phyloP scores from a whole-genome alignment of 1,284 basidiomycete genomes.

The Cryptococcus sp. region DNA sequence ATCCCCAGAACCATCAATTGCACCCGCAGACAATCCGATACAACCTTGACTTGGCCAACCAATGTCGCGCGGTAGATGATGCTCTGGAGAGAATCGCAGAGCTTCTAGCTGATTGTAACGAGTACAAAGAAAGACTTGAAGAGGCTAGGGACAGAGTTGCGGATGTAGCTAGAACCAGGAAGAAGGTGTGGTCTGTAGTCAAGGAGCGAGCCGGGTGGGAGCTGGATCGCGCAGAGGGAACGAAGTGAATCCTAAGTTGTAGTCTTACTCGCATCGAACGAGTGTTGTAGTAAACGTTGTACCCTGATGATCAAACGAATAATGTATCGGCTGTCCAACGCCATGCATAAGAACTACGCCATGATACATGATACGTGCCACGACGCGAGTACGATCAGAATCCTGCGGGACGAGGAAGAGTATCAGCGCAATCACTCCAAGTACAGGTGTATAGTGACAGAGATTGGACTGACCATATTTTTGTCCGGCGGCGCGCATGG shows the following conservation, averaged over 20 bases:
- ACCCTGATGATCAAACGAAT: no score
- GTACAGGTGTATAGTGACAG: background rate
- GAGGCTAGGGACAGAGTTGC: constrained; percentile 56
- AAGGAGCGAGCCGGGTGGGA: constrained; percentile 49
- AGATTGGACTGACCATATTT: constrained; percentile 46
- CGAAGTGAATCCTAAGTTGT: background rate
- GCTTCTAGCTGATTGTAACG: constrained; percentile 56
- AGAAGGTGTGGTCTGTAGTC: constrained; percentile 56
- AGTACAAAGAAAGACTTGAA: constrained; percentile 57
- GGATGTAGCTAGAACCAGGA: constrained; percentile 54
- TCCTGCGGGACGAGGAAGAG: background rate
- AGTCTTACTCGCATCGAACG: background rate
- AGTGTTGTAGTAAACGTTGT: background rate
- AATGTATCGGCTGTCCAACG: no score
- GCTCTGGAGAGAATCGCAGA: constrained; percentile 53
- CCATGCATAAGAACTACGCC: no score
- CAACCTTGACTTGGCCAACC: constrained; percentile 47
- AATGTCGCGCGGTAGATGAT: constrained; percentile 49
- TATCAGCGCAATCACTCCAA: background rate
- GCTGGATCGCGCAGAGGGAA: constrained; percentile 27
- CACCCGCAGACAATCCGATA: constrained; percentile 41
- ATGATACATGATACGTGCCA: no score
- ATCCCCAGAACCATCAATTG: constrained; percentile 31
- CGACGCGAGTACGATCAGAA: background rate
- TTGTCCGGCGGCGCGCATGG: constrained; percentile 40